Base-by-base conservation (phyloP, 495 filamentous ascomycete genomes). In the Cryomyces minteri region DNA sequence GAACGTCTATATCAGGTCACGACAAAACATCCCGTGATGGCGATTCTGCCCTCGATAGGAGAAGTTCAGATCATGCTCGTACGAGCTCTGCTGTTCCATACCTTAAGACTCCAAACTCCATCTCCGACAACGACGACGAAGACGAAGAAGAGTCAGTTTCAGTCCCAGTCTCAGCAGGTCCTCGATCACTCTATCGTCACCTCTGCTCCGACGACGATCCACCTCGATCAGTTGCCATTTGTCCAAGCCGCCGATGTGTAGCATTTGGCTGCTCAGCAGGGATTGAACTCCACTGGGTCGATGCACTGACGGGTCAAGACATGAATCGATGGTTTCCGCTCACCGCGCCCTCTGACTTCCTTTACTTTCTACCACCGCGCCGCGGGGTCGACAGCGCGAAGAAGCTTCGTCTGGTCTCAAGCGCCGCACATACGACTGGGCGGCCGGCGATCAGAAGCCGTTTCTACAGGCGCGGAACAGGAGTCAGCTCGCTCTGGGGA, bases 281-380 rank as follows among this genome's bases (percentile, higher is more conserved):
- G 6, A 76, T 85, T 38, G 79, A 86, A 50, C 58, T 86, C 6
- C 77, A 82, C 50, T 85, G 81, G 78, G 62, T 81, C 29, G 78
- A 83, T 54, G 71, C 73, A 37, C 51, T 69, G 30, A 79, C 69
- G 4, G 69, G 72, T 0, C 70, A 73, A 47, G 67, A 74, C 40
- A 62, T 71, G 42, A 76, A 63, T 57, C 69, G 67, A 50, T 80
- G 71, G 65, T 80, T 86, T 44, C 75, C 77, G 1, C 73, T 83
- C 45, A 72, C 75, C 4, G 68, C 76, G 34, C 73, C 80, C 1
- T 74, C 72, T 0, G 81, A 84, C 46, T 70, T 70, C 47, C 53
- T 84, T 5, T 76, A 77, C 51, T 84, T 84, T 54, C 62, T 84
- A 18, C 72, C 77, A 5, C 73, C 69, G 32, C 68, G 68, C 28